These are phyloP conservation scores for Gastrolobium bilobum DNA, from an alignment of 306 rosid genomes.

Conservation along the genomic window DNA sequence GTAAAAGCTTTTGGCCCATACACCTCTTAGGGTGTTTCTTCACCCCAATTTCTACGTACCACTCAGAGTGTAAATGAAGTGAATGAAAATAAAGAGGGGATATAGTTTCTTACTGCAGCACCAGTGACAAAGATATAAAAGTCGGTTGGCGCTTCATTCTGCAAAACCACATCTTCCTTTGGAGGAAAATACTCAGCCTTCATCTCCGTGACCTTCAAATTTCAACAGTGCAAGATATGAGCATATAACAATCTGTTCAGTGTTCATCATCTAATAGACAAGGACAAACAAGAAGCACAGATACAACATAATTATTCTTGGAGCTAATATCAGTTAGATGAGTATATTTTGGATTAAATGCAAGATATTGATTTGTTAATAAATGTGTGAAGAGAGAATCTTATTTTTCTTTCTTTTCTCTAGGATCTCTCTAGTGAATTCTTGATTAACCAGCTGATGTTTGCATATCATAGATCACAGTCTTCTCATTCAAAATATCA, in stretches of 20 bases:
- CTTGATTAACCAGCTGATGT: background rate
- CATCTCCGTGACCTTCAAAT: slow-evolving; percentile 83
- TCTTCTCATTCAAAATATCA: background rate
- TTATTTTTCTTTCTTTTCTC: background rate
- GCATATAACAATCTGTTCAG: slow-evolving; percentile 11
- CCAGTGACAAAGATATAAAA: slow-evolving; percentile 82
- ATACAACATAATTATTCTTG: background rate
- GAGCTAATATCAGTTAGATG: background rate
- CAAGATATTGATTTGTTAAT: slow-evolving; percentile 18
- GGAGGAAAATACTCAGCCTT: slow-evolving; percentile 96
- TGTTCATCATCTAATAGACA: slow-evolving; percentile 17
- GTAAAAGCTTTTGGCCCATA: background rate
- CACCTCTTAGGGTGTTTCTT: background rate
- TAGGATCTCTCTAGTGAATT: background rate
- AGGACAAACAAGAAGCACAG: slow-evolving; percentile 25
- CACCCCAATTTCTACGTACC: slow-evolving; percentile 7
- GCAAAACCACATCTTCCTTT: slow-evolving; percentile 82
- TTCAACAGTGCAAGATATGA: slow-evolving; percentile 26
- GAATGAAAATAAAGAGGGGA: slow-evolving; percentile 20
- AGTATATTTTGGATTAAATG: background rate
- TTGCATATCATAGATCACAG: background rate
- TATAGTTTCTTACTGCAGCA: slow-evolving; percentile 62
- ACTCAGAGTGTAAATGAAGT: background rate
- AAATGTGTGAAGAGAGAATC: slow-evolving; percentile 4
- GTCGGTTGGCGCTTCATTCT: slow-evolving; percentile 91